These are phyloP conservation scores for Paecilomyces dactylethromorphus DNA, from an alignment of 2,329 filamentous ascomycete genomes.

Conservation along the genomic window DNA sequence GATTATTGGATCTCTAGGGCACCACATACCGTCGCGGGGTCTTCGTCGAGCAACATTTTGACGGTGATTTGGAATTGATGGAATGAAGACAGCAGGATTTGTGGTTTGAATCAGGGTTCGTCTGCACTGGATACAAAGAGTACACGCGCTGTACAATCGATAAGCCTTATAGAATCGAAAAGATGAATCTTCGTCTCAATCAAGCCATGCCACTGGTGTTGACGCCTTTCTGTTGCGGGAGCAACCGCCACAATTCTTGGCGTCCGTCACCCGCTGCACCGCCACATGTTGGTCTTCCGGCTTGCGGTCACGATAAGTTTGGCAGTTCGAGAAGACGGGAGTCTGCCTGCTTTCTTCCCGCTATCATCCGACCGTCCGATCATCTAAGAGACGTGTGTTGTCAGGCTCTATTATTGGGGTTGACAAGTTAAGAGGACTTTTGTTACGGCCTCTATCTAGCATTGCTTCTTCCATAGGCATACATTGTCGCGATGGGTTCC, in stretches of 20 bases:
- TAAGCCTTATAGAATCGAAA: not conserved
- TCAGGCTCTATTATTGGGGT: not conserved
- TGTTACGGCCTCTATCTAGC: not conserved
- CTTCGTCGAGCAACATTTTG: slow-evolving; percentile 90
- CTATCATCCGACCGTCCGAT: slow-evolving; percentile 1
- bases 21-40: slow-evolving; percentile 68
- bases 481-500: slow-evolving; percentile 29
- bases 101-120: not conserved
- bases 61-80: slow-evolving; percentile 8
- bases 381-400: not conserved
- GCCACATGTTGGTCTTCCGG: slow-evolving; percentile 23
- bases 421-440: not conserved
- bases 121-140: not conserved
- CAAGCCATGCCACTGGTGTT: slow-evolving; percentile 5
- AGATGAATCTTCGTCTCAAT: not conserved
- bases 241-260: slow-evolving; percentile 29
- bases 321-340: not conserved
- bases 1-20: slow-evolving; percentile 2
- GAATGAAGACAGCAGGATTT: slow-evolving; percentile 1
- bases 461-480: not conserved
- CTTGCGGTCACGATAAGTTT: slow-evolving; percentile 19
- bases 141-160: not conserved
- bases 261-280: slow-evolving; percentile 15
- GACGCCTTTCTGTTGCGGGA: slow-evolving; percentile 27
- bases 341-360: slow-evolving; percentile 1